These are phyloP conservation scores for Fraxinus ornus DNA, from an alignment of 305 asterid species.

Conservation along the genomic window DNA sequence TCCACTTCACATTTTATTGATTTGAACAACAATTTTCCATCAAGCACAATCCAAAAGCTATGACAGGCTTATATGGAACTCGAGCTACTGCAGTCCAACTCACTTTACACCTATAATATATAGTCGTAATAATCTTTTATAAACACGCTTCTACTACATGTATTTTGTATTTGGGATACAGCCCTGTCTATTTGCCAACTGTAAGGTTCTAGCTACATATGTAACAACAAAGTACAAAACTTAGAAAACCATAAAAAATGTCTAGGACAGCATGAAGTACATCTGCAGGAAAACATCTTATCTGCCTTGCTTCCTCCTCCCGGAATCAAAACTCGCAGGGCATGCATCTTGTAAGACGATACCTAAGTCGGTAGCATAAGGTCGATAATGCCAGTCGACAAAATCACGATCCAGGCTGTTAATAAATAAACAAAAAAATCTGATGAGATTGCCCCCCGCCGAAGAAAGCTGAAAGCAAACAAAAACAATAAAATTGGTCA, in stretches of 20 bases:
- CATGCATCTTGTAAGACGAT: conserved; percentile 23
- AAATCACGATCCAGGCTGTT: conserved; percentile 46
- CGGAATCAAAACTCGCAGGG: conserved; percentile 26
- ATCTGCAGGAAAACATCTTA: neutral
- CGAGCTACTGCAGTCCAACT: neutral
- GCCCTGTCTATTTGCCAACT: neutral
- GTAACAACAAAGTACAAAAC: neutral
- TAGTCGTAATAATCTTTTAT: neutral
- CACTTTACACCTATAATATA: neutral
- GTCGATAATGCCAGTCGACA: conserved; percentile 14
- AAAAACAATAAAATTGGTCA: conserved; percentile 30
- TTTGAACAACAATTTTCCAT: too few species aligned
- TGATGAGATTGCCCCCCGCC: conserved; percentile 45
- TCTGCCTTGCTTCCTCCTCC: conserved; percentile 25
- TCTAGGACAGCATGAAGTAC: neutral
- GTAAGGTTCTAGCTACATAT: neutral
- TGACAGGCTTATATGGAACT: neutral
- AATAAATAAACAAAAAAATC: conserved; percentile 42
- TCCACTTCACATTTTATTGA: too few species aligned
- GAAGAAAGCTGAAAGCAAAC: conserved; percentile 32
- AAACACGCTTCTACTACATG: neutral
- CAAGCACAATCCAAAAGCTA: neutral
- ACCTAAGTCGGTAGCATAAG: conserved; percentile 26
- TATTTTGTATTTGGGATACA: neutral
- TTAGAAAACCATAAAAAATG: neutral